These are phyloP conservation scores for Austroboletus eburneus DNA, from an alignment of 768 basidiomycete species.

Conservation along the genomic window DNA sequence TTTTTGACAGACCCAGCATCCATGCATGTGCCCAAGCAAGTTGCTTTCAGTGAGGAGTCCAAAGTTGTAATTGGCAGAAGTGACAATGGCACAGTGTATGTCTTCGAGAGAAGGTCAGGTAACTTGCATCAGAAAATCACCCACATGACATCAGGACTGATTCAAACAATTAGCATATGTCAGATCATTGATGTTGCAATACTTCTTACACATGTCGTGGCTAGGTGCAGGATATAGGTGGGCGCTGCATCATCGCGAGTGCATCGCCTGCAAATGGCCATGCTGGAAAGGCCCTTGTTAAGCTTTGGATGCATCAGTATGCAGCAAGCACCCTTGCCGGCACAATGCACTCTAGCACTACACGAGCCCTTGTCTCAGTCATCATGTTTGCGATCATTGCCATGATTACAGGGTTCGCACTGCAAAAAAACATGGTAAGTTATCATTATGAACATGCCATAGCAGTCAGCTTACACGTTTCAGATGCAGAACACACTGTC, in stretches of 20 bases:
- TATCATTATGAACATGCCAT: too few species aligned
- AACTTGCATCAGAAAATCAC: background rate
- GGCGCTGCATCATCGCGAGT: slow-evolving; percentile 4
- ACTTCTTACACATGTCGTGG: too few species aligned
- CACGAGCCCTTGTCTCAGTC: too few species aligned
- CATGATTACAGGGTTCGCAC: too few species aligned
- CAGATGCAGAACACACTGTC: too few species aligned
- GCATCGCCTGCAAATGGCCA: background rate
- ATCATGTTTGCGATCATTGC: too few species aligned
- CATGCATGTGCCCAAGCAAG: slow-evolving; percentile 5
- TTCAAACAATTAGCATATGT: background rate
- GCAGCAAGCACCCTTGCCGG: too few species aligned
- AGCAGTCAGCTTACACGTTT: too few species aligned
- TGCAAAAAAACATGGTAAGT: too few species aligned
- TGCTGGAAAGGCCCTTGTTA: background rate
- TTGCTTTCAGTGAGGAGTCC: slow-evolving; percentile 4
- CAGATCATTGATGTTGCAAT: background rate
- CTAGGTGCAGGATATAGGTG: background rate
- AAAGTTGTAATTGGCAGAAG: slow-evolving; percentile 7
- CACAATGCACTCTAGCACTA: too few species aligned
- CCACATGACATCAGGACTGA: background rate
- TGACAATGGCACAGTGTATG: slow-evolving; percentile 1
- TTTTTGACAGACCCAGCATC: background rate
- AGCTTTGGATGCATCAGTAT: slow-evolving; percentile 1
- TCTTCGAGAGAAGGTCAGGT: slow-evolving; percentile 5